Percentiles rank a stretch among this genome's conserved stretches.
Conservation (phyloP, 495 filamentous ascomycete species). For the Aspergillus sparsus region DNA sequence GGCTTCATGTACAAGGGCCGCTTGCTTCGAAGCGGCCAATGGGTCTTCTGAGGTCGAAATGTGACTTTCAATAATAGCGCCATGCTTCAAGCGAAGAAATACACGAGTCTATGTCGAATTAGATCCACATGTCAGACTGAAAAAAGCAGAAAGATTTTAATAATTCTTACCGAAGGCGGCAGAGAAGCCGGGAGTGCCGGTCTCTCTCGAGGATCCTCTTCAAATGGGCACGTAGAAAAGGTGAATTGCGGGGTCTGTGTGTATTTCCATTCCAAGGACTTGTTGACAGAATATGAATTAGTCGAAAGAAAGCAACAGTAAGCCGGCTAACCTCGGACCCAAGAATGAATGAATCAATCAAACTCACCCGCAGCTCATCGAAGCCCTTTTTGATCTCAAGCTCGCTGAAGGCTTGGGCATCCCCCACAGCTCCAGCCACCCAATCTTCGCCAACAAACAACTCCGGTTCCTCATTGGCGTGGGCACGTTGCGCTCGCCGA, state of each 20-base stretch:
- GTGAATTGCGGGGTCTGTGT: constrained; percentile 84
- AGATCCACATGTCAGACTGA: background rate
- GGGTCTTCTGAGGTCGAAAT: constrained; percentile 45
- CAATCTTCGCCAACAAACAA: constrained; percentile 45
- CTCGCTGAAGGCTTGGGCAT: constrained; percentile 44
- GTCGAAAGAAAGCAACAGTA: background rate
- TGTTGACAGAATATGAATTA: background rate
- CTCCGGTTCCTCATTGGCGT: constrained; percentile 35
- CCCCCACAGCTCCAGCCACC: constrained; percentile 49
- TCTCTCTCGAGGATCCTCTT: constrained; percentile 56
- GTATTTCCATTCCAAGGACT: constrained; percentile 78
- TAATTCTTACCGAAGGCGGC: constrained; percentile 37
- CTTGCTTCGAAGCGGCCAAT: constrained; percentile 38
- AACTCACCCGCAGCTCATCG: constrained; percentile 60
- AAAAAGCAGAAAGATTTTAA: background rate
- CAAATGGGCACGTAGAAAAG: constrained; percentile 59
- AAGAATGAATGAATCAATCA: background rate
- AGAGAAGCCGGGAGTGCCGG: constrained; percentile 47
- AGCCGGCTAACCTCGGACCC: background rate
- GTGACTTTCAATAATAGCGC: constrained; percentile 45
- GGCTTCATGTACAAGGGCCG: constrained; percentile 34
- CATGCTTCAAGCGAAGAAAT: constrained; percentile 46
- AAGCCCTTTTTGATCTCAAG: constrained; percentile 58
- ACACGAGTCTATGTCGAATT: constrained; percentile 34
- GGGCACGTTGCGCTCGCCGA: constrained; percentile 37